Evolutionary conservation across 2,329 filamentous ascomycete genomes (phyloP).

Genomic region (Fonsecaea pedrosoi): DNA sequence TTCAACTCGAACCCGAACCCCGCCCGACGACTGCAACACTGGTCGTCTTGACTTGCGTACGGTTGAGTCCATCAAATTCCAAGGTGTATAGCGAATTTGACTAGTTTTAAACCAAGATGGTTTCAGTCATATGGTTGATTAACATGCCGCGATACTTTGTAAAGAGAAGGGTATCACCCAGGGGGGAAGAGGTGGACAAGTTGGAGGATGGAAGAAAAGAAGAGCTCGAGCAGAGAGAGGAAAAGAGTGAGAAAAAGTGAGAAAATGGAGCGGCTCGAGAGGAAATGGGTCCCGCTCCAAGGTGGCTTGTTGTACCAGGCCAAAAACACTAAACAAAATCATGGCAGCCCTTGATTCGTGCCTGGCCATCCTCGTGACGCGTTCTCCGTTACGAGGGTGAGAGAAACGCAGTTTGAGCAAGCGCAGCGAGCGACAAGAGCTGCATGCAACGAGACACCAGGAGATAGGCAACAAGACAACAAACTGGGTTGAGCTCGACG

Average conservation of each 20-base stretch:
- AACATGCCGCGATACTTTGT: background rate
- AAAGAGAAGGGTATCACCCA: background rate
- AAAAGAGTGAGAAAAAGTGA: constrained; percentile 15
- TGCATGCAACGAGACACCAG: constrained; percentile 1
- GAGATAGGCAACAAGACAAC: constrained; percentile 6
- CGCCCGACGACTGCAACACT: constrained; percentile 18
- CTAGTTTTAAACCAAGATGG: background rate
- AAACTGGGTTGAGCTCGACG: background rate
- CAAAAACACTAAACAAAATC: constrained; percentile 5
- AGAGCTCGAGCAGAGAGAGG: background rate
- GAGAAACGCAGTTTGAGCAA: constrained; percentile 16
- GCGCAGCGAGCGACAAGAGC: constrained; percentile 7
- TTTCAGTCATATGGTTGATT: background rate
- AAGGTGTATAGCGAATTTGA: background rate
- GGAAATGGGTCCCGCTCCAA: background rate
- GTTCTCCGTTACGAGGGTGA: constrained; percentile 16
- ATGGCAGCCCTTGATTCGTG: constrained; percentile 19
- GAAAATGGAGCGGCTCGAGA: constrained; percentile 12
- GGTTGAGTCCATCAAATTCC: background rate
- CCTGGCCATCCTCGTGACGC: constrained; percentile 21
- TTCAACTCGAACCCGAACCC: constrained; percentile 22
- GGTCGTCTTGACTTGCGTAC: constrained; percentile 11
- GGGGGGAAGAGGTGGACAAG: background rate
- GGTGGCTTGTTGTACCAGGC: constrained; percentile 19
- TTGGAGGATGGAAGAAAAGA: background rate